Base-by-base conservation (phyloP, 2,329 filamentous ascomycete genomes). In the Chaetomiaceae sp. region DNA sequence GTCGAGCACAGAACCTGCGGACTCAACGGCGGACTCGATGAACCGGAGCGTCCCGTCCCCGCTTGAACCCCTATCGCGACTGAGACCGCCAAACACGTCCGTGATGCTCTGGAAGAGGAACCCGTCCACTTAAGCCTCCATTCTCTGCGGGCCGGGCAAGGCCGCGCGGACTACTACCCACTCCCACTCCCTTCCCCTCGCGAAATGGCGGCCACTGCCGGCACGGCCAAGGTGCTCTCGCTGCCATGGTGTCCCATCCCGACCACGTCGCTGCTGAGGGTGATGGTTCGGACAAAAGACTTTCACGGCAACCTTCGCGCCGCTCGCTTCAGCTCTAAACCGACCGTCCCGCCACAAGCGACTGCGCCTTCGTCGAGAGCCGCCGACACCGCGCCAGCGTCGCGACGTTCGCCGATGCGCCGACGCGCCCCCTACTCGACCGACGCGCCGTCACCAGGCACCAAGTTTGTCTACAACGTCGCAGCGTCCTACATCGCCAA, bases 401-500 rank as follows among this genome's bases (percentile, higher is more conserved):
- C 23, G 11, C 42, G 36, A 36, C 39, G 27, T 23, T 25, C 55
- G 15, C 49, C 47, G 14, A 46, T 27, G 15, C 19, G n/a, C 19
- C 15, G 37, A 15, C 27, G 29, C 5, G 29, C 52, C 27, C 17
- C 29, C 15, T 58, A 54, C 34, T 47, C 57, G 31, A 55, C 51
- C 19, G 43, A 48, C 40, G 33, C 51, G 11, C 37, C 51, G 3
- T 33, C 48, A 1, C 29, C 47, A 19, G 46, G 25, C 40, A 44
- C 6, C 42, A 61, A 65, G 23, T 81, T 89, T 65, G 81, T 80
- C 48, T 91, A 89, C 68, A 79, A 86, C 60, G 78, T 89, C 55
- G 85, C 87, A 27, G 86, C 86, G 6, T 88, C 88, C 5, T 91
- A 87, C 65, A 86, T 85, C 45, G 86, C 82, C 54, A 92, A 92